These are phyloP conservation scores for Tuber calosporum DNA, from an alignment of 495 filamentous ascomycete genomes.

Conservation along the genomic window DNA sequence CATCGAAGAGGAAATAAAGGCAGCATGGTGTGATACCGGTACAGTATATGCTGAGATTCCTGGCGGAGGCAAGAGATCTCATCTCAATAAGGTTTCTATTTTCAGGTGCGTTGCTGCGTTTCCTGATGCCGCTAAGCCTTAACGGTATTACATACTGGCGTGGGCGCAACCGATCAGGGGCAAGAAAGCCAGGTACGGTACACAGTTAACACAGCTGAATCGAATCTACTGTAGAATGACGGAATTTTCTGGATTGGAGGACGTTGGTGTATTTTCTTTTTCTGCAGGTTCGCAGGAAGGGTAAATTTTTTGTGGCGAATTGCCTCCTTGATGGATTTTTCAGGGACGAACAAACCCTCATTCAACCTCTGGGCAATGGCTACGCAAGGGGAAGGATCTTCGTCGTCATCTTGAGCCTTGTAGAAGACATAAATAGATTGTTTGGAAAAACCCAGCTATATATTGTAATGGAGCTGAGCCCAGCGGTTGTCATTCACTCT, in stretches of 20 bases:
- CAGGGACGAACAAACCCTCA: neutral
- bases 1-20: neutral
- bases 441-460: neutral
- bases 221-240: neutral
- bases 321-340: neutral
- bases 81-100: neutral
- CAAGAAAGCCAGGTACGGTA: neutral
- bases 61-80: neutral
- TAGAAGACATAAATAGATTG: neutral
- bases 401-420: neutral
- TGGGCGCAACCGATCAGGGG: neutral
- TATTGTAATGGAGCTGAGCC: neutral
- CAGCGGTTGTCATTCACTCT: neutral
- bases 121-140: neutral
- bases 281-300: neutral
- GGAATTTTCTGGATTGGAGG: neutral
- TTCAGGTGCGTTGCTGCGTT: neutral
- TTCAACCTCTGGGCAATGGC: neutral
- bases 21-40: neutral
- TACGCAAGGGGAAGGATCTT: neutral
- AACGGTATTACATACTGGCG: neutral
- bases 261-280: neutral
- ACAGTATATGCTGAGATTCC: neutral
- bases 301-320: neutral
- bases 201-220: neutral